Evolutionary conservation across 140 eudicot species (phyloP).

Genomic region (Flaveria floridana): DNA sequence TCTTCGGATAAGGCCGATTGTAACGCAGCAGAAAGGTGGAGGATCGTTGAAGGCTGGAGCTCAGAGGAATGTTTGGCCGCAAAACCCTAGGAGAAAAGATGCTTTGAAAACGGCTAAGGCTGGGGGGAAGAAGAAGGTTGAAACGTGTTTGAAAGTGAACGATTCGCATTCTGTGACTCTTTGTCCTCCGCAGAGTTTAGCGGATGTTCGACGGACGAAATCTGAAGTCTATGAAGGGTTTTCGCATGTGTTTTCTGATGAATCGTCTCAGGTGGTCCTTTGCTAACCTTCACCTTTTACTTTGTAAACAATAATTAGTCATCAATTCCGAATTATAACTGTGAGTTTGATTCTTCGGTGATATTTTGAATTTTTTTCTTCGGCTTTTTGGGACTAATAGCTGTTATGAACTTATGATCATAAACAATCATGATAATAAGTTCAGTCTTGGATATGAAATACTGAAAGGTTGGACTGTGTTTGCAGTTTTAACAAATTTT

Average conservation of each 20-base stretch:
- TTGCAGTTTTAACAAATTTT: neutral
- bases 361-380: neutral
- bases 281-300: no score
- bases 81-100: conserved; percentile 39
- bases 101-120: conserved; percentile 17
- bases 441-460: conserved; percentile 4
- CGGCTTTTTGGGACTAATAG: neutral
- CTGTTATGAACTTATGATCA: neutral
- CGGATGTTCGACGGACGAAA: conserved; percentile 49
- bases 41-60: conserved; percentile 1
- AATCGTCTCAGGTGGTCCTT: conserved; percentile 62
- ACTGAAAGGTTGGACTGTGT: neutral
- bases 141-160: conserved; percentile 45
- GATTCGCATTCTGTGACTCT: conserved; percentile 63
- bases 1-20: conserved; percentile 56
- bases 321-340: neutral
- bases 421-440: conserved; percentile 1
- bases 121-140: conserved; percentile 22
- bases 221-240: conserved; percentile 77
- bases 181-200: conserved; percentile 50
- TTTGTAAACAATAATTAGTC: neutral
- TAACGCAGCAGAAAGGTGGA: conserved; percentile 17
- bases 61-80: conserved; percentile 65
- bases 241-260: conserved; percentile 57
- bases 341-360: neutral